Base-by-base conservation (phyloP, 2,329 filamentous ascomycete genomes). In the Sporothrix sp. region DNA sequence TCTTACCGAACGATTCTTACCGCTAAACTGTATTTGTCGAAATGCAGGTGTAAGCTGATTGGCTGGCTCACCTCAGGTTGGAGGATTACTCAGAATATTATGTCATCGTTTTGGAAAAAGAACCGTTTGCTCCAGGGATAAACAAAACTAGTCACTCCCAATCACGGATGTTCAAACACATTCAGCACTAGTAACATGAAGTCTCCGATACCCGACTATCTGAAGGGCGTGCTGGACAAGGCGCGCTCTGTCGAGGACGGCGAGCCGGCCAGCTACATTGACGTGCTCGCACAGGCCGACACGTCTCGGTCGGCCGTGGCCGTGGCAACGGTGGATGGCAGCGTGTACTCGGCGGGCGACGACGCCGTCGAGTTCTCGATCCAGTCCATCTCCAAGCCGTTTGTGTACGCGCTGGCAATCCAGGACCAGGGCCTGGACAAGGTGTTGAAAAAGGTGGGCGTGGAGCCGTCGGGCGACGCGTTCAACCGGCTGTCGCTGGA, bases 401-500 rank as follows among this genome's bases (percentile, higher is more conserved):
- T 47, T 38, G 44, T 47, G 21, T 47, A 47, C 10, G 44, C 44
- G 2, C 23, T 47, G 14, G 44, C 44, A 1, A 47, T 47, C 23
- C 44, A 47, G 3, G 44, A 47, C 44, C 44, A 47, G n/a, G 44
- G 44, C 1, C 44, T 47, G 33, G 44, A 14, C 3, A n/a, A 10
- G 9, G 44, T 37, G 10, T 28, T 47, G 21, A 28, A 47, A 11
- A 47, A 47, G 16, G 44, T 47, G n/a, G 44, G 44, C 7, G 32
- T 38, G 44, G 44, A 47, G 23, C 44, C 44, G 5, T 47, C 44
- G 23, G 44, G 44, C 33, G 44, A 47, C 23, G 44, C 44, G 7
- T 47, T 47, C 33, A 47, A 47, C n/a, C 21, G 44, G 9, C 16
- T 47, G 23, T 47, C 44, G 33, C 44, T 47, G 3, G 44, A 47